A percentile compares a stretch with the other conserved stretches of the same genome.
phyloP scores from a whole-genome alignment of 257 asterid genomes.

The Solanum rostratum region DNA sequence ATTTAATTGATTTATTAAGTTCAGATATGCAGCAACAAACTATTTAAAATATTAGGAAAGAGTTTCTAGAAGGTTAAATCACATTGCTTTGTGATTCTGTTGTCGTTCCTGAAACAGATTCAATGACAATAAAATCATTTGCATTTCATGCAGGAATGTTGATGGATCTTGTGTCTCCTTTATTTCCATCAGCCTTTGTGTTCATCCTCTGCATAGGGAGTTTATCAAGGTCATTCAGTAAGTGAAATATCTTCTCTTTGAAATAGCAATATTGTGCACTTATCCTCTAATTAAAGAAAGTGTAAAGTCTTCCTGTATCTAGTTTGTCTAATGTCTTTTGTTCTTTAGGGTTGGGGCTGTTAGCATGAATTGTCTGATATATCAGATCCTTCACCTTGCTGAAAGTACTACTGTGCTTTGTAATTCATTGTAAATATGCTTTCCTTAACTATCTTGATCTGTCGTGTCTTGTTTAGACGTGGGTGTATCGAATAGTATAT shows the following conservation, averaged over 20 bases:
- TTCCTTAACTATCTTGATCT: neutral
- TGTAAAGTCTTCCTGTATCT: neutral
- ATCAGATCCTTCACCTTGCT: neutral
- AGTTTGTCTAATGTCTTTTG: neutral
- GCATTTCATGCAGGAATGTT: conserved; percentile 73
- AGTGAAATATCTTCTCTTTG: conserved; percentile 19
- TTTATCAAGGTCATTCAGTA: conserved; percentile 96
- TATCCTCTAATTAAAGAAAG: neutral
- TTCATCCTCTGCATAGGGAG: conserved; percentile 88
- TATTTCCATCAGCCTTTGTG: conserved; percentile 81
- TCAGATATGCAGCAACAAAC: neutral
- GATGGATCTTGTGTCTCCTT: conserved; percentile 96
- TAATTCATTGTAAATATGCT: neutral
- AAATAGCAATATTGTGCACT: neutral
- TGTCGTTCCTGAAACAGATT: neutral
- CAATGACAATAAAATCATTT: neutral
- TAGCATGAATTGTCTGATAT: neutral
- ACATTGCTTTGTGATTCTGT: neutral
- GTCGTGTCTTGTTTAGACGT: neutral
- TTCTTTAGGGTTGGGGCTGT: neutral
- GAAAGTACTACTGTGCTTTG: neutral
- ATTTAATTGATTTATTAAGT: neutral
- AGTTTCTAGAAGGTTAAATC: neutral
- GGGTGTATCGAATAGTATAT: neutral
- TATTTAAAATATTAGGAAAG: neutral